Evolutionary conservation across 331 rosid genomes (phyloP), one percentile per base, ranked within the genome.

Genomic region (Arachis monticola): DNA sequence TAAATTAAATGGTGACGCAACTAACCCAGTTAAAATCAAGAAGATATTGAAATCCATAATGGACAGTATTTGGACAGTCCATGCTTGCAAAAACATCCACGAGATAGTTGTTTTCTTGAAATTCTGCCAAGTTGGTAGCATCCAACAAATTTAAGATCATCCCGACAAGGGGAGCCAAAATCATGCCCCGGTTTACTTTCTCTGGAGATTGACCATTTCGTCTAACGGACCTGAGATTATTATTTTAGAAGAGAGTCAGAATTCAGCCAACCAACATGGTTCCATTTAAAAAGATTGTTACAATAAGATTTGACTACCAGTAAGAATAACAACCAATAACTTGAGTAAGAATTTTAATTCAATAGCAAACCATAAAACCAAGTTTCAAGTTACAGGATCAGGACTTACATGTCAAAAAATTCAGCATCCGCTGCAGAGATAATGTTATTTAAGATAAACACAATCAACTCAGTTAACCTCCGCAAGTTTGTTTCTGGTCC

Each of bases 1-100:
- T 44, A 67, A 46, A 57, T 6, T 42, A 74, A 56, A 56, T 62
- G 80, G 75, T 56, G 48, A 69, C 27, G 64, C 44, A 75, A 83
- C 96, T 83, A 85, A 94, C 99, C 96, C 97, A 90, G 81, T 88
- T 87, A 87, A 87, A 90, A 83, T 90, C 89, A 92, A 94, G 76
- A 45, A 94, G 89, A 81, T 86, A 83, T 79, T 88, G 97, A 78
- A 94, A 94, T 69, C 97, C 94, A 77, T 83, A 92, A 76, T 88
- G 83, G 77, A 94, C 90, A 27, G 86, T 88, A 79, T 85, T 84
- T 32, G 90, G 92, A 80, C 97, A 92, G 72, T 91, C 93, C 97
- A 92, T 90, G 88, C 93, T 92, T 79, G 96, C 91, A 67, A 94
- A 88, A 73, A 94, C 82, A 80, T 87, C 91, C 75, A 90, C 86